These are phyloP conservation scores for Bryoglossum gracile DNA, from an alignment of 495 filamentous ascomycete species.

Conservation along the genomic window DNA sequence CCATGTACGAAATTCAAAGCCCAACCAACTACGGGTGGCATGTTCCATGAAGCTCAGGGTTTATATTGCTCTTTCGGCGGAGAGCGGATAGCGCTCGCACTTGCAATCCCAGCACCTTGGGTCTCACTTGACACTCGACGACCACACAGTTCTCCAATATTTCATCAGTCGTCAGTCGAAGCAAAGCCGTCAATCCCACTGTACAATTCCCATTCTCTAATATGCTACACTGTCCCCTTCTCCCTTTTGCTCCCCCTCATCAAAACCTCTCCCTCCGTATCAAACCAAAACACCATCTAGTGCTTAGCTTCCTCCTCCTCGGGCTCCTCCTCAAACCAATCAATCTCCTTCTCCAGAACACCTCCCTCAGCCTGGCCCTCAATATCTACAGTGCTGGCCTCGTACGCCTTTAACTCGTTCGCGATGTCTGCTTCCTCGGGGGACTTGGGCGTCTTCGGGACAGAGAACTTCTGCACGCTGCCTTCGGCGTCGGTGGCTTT, in stretches of 20 bases:
- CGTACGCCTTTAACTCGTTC: slow-evolving; percentile 84
- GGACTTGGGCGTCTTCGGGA: slow-evolving; percentile 70
- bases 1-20: too few relatives aligned
- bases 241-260: too few relatives aligned
- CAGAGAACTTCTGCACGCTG: slow-evolving; percentile 80
- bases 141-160: too few relatives aligned
- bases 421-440: slow-evolving; percentile 91
- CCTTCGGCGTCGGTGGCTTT: slow-evolving; percentile 83
- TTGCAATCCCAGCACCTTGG: too few relatives aligned
- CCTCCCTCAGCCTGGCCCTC: slow-evolving; percentile 70
- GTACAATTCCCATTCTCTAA: slow-evolving; percentile 14
- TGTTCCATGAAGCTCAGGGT: too few relatives aligned
- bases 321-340: slow-evolving; percentile 64
- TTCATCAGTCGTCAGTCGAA: too few relatives aligned
- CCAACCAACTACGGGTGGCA: too few relatives aligned
- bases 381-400: slow-evolving; percentile 85
- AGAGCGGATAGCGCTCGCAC: too few relatives aligned
- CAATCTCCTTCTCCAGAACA: slow-evolving; percentile 48
- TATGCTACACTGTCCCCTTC: slow-evolving; percentile 11
- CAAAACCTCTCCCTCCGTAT: background rate
- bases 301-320: slow-evolving; percentile 34
- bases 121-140: too few relatives aligned
- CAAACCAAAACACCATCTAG: slow-evolving; percentile 11
- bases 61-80: too few relatives aligned
- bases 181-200: slow-evolving; percentile 1